Conservation (phyloP, 768 basidiomycete species). For the Lyophyllum semitale region DNA sequence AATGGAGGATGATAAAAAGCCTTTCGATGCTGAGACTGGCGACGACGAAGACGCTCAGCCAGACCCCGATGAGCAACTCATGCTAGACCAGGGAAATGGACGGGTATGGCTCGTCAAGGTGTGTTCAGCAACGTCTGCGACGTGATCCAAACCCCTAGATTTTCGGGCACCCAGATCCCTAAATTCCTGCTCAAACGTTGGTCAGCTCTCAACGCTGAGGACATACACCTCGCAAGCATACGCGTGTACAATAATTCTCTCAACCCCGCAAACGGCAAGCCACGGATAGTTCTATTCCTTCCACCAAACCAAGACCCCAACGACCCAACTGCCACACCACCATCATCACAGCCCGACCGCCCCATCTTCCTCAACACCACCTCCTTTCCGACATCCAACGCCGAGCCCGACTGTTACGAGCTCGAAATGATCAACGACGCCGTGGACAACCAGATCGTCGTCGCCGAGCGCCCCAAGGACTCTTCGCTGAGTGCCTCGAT, state of each 20-base stretch:
- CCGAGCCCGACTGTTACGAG: constrained; percentile 75
- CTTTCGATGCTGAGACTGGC: constrained; percentile 56
- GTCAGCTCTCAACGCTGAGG: constrained; percentile 73
- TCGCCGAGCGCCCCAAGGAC: constrained; percentile 81
- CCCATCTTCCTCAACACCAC: constrained; percentile 39
- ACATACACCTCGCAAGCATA: constrained; percentile 81
- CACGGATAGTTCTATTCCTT: constrained; percentile 67
- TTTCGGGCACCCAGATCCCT: constrained; percentile 65
- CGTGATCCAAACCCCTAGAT: neutral
- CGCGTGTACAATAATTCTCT: constrained; percentile 68
- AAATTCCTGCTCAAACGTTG: constrained; percentile 86
- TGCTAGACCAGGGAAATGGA: constrained; percentile 73
- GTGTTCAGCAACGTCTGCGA: constrained; percentile 20
- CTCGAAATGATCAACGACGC: constrained; percentile 85
- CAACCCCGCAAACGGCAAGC: constrained; percentile 45
- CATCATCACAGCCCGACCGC: constrained; percentile 28
- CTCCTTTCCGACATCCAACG: constrained; percentile 29
- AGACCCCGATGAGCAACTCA: constrained; percentile 82
- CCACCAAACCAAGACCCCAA: constrained; percentile 57
- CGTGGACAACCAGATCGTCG: constrained; percentile 84
- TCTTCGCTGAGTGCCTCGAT: constrained; percentile 35
- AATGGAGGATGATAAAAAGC: constrained; percentile 65
- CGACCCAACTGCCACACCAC: constrained; percentile 6
- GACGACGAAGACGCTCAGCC: constrained; percentile 62
- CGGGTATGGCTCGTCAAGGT: constrained; percentile 89